These are phyloP conservation scores for Sordariomycetes sp. DNA, from an alignment of 2,329 filamentous ascomycete genomes.

Conservation along the genomic window DNA sequence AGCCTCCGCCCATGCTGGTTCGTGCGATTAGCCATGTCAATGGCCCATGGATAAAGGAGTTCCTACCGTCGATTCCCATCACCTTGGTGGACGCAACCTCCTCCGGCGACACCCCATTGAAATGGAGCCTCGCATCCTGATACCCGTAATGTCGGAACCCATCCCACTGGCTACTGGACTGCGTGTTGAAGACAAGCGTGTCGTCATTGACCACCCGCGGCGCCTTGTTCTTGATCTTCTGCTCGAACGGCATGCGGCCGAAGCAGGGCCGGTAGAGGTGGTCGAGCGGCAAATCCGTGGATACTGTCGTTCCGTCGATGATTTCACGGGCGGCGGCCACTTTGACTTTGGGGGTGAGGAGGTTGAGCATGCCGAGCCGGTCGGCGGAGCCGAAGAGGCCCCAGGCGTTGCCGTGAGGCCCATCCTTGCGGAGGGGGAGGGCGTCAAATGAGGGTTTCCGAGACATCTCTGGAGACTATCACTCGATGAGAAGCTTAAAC, in stretches of 20 bases:
- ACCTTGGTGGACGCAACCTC: not conserved
- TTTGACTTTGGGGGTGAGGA: not conserved
- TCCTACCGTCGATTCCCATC: not conserved
- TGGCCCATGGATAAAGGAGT: not conserved
- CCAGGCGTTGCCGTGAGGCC: slow-evolving; percentile 4
- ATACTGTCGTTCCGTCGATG: slow-evolving; percentile 1
- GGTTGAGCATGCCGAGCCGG: slow-evolving; percentile 4
- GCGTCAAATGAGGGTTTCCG: not conserved
- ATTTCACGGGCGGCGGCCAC: slow-evolving; percentile 1
- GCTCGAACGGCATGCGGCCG: not conserved
- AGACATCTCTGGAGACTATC: not conserved
- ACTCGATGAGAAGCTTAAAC: too few relatives aligned
- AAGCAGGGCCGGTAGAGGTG: not conserved
- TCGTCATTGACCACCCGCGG: slow-evolving; percentile 4
- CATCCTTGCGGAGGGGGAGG: not conserved
- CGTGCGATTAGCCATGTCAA: not conserved
- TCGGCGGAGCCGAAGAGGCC: slow-evolving; percentile 2
- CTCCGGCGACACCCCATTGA: not conserved
- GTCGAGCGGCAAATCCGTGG: not conserved
- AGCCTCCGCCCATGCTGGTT: not conserved
- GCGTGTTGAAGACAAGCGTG: slow-evolving; percentile 1
- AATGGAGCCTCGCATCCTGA: not conserved
- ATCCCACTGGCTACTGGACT: slow-evolving; percentile 4
- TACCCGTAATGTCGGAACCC: slow-evolving; percentile 4
- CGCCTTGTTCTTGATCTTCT: slow-evolving; percentile 1